A percentile compares a stretch with the other conserved stretches of the same genome.
These are phyloP conservation scores for Rugonectria rugulosa DNA, from an alignment of 2,329 filamentous ascomycete genomes.

Conservation along the genomic window DNA sequence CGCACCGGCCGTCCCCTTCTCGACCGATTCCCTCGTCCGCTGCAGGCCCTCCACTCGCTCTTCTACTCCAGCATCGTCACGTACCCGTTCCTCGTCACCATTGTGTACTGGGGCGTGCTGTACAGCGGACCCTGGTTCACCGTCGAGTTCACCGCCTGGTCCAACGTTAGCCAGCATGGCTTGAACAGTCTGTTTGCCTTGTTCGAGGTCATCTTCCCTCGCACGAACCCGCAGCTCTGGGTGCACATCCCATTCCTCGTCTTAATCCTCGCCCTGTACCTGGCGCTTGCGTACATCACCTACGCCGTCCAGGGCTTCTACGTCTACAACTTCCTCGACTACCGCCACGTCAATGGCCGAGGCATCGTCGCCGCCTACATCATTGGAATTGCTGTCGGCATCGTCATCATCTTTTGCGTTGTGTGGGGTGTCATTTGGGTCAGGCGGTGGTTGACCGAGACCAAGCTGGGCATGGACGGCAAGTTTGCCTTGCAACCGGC, in stretches of 20 bases:
- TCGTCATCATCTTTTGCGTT: conserved; percentile 60
- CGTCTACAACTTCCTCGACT: conserved; percentile 80
- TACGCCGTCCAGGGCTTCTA: conserved; percentile 75
- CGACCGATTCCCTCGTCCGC: conserved; percentile 63
- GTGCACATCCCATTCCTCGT: conserved; percentile 73
- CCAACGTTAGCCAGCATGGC: conserved; percentile 76
- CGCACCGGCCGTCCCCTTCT: conserved; percentile 61
- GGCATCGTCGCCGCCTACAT: conserved; percentile 69
- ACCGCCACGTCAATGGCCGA: conserved; percentile 56
- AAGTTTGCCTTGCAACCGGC: conserved; percentile 46
- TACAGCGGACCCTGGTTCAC: conserved; percentile 61
- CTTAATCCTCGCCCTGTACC: conserved; percentile 75
- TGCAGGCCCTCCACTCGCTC: conserved; percentile 71
- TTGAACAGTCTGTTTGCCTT: conserved; percentile 78
- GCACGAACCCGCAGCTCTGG: conserved; percentile 66
- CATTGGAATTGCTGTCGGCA: conserved; percentile 63
- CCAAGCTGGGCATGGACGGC: conserved; percentile 52
- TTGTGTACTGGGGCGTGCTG: conserved; percentile 74
- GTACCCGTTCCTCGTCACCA: conserved; percentile 73
- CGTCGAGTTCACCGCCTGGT: conserved; percentile 63
- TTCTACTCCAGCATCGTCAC: conserved; percentile 69
- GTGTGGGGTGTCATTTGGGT: conserved; percentile 60
- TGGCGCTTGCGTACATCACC: conserved; percentile 78
- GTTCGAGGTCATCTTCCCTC: conserved; percentile 75
- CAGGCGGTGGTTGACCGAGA: conserved; percentile 58